These are phyloP conservation scores for Pneumocystis sp. DNA, from an alignment of 1,139 yeast species.

Conservation along the genomic window DNA sequence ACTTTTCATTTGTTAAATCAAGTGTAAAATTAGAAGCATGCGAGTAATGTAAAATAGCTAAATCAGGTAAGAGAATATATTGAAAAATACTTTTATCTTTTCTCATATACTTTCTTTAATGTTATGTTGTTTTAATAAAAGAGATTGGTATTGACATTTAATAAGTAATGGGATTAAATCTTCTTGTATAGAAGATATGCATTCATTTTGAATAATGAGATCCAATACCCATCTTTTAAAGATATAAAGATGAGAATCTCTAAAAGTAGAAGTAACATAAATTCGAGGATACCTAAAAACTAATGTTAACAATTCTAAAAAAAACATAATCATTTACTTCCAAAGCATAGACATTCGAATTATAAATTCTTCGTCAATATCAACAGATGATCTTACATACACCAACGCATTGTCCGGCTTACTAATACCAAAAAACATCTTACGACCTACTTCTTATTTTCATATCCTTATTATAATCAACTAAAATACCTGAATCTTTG, in stretches of 20 bases:
- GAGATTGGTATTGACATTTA: conserved; percentile 11
- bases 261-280: conserved; percentile 56
- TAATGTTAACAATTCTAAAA: background rate
- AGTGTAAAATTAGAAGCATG: background rate
- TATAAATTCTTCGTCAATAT: conserved; percentile 39
- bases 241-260: conserved; percentile 69
- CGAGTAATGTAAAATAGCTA: background rate
- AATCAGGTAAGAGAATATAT: background rate
- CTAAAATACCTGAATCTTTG: conserved; percentile 6
- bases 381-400: conserved; percentile 17
- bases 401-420: conserved; percentile 8
- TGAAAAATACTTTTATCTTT: background rate
- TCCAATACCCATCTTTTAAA: conserved; percentile 26
- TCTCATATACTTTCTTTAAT: conserved; percentile 1
- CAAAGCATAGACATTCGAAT: conserved; percentile 79
- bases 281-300: conserved; percentile 43
- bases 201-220: conserved; percentile 6
- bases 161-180: conserved; percentile 12
- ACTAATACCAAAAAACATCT: conserved; percentile 7
- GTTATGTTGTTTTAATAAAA: conserved; percentile 5
- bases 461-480: background rate
- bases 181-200: conserved; percentile 8
- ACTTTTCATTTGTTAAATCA: background rate
- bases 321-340: conserved; percentile 28
- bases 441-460: background rate